Conservation (phyloP, 495 filamentous ascomycete genomes). For the Apodospora peruviana region DNA sequence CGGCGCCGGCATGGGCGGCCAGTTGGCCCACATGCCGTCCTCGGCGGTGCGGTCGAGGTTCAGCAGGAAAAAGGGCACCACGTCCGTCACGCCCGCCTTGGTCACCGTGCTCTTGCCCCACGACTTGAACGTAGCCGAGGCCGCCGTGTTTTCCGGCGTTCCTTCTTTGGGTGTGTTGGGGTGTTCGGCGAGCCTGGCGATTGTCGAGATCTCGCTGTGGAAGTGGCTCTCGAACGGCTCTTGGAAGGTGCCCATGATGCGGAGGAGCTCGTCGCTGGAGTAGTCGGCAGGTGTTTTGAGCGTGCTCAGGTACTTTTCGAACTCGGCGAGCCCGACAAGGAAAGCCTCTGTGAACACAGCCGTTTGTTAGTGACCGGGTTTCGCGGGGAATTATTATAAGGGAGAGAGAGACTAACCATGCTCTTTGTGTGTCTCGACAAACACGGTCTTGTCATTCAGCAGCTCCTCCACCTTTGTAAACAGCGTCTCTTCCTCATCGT, state of each 20-base stretch:
- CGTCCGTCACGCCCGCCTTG: slow-evolving; percentile 43
- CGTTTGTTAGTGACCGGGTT: not conserved
- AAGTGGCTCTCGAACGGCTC: slow-evolving; percentile 46
- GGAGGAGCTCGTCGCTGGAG: slow-evolving; percentile 35
- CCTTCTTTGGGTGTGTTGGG: slow-evolving; percentile 40
- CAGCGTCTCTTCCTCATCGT: slow-evolving; percentile 46
- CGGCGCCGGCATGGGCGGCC: slow-evolving; percentile 45
- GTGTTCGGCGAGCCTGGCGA: slow-evolving; percentile 40
- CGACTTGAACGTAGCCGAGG: slow-evolving; percentile 30
- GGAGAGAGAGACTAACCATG: slow-evolving; percentile 30
- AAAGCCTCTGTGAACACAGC: slow-evolving; percentile 38
- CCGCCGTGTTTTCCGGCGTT: slow-evolving; percentile 23
- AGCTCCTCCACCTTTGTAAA: slow-evolving; percentile 49
- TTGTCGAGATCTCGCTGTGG: slow-evolving; percentile 48
- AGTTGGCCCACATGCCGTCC: slow-evolving; percentile 47
- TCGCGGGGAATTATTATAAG: too few species aligned
- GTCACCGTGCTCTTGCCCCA: slow-evolving; percentile 48
- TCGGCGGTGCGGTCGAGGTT: slow-evolving; percentile 51
- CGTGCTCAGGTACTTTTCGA: slow-evolving; percentile 41
- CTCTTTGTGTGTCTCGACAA: slow-evolving; percentile 43
- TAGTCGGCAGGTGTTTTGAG: slow-evolving; percentile 32
- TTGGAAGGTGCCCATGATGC: slow-evolving; percentile 44
- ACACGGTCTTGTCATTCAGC: slow-evolving; percentile 38
- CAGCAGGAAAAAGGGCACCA: slow-evolving; percentile 52
- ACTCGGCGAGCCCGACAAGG: slow-evolving; percentile 40